phyloP scores from a whole-genome alignment of 768 basidiomycete genomes.

The Lactarius vividus region DNA sequence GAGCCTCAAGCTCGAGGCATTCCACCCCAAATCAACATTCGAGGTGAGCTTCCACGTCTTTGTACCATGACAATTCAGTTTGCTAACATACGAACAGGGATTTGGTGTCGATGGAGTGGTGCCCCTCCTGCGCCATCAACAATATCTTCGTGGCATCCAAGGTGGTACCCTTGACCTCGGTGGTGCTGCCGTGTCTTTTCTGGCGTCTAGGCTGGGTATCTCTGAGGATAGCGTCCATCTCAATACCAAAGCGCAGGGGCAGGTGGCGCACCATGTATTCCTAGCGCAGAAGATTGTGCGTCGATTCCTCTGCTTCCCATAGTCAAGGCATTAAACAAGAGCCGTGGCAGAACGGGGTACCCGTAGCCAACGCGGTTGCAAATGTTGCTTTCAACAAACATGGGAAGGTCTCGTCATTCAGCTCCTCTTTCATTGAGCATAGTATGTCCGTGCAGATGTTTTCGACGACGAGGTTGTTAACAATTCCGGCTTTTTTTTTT shows the following conservation, averaged over 20 bases:
- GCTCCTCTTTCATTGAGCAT: constrained; percentile 46
- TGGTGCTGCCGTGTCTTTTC: constrained; percentile 30
- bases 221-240: constrained; percentile 22
- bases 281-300: constrained; percentile 30
- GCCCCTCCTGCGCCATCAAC: constrained; percentile 25
- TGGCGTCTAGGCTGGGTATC: constrained; percentile 29
- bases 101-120: constrained; percentile 30
- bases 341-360: constrained; percentile 34
- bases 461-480: neutral
- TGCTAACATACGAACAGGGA: constrained; percentile 24
- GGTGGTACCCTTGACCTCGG: constrained; percentile 22
- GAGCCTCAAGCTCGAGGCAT: constrained; percentile 28
- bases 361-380: constrained; percentile 43
- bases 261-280: constrained; percentile 28
- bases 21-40: constrained; percentile 32
- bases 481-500: too few relatives aligned
- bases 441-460: constrained; percentile 31
- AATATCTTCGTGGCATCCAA: constrained; percentile 20
- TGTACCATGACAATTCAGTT: neutral
- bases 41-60: constrained; percentile 27
- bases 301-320: neutral
- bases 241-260: constrained; percentile 26
- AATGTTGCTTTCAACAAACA: constrained; percentile 45
- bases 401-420: constrained; percentile 43
- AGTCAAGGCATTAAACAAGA: neutral